These are phyloP conservation scores for Mycena chlorophos DNA, from an alignment of 768 basidiomycete genomes.

Conservation along the genomic window DNA sequence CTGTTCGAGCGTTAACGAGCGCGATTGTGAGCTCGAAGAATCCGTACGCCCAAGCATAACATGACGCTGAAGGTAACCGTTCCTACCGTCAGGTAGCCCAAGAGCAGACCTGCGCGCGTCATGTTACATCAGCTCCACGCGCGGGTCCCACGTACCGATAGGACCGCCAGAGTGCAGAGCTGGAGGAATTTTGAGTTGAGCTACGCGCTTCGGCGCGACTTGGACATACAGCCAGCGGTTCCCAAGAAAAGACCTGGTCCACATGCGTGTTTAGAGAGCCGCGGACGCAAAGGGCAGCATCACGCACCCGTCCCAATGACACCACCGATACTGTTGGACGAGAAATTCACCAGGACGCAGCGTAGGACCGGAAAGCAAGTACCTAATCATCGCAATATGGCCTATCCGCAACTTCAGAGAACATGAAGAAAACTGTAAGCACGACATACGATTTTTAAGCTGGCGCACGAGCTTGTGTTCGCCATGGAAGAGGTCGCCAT, in stretches of 20 bases:
- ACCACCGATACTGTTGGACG: background rate
- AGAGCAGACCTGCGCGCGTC: slow-evolving; percentile 59
- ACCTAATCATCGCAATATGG: slow-evolving; percentile 15
- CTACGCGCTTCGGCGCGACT: background rate
- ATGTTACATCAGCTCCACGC: too few relatives aligned
- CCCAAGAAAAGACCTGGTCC: slow-evolving; percentile 67
- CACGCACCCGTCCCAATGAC: background rate
- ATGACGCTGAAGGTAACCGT: slow-evolving; percentile 72
- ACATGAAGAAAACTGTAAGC: background rate
- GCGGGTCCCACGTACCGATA: slow-evolving; percentile 55
- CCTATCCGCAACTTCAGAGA: slow-evolving; percentile 2
- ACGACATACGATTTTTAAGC: slow-evolving; percentile 21
- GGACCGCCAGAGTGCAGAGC: slow-evolving; percentile 61
- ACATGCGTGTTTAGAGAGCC: slow-evolving; percentile 4
- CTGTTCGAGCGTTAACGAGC: slow-evolving; percentile 56
- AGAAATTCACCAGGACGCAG: background rate
- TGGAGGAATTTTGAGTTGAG: background rate
- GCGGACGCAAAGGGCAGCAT: background rate
- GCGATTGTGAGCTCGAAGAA: slow-evolving; percentile 7
- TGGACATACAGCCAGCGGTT: slow-evolving; percentile 40
- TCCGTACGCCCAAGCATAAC: slow-evolving; percentile 24
- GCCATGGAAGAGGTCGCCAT: slow-evolving; percentile 18
- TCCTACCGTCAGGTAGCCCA: slow-evolving; percentile 70
- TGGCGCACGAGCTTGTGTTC: slow-evolving; percentile 19
- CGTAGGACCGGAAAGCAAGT: background rate